Evolutionary conservation across 1,284 basidiomycete genomes (phyloP).

Genomic region (Ceraceosorus bombacis): DNA sequence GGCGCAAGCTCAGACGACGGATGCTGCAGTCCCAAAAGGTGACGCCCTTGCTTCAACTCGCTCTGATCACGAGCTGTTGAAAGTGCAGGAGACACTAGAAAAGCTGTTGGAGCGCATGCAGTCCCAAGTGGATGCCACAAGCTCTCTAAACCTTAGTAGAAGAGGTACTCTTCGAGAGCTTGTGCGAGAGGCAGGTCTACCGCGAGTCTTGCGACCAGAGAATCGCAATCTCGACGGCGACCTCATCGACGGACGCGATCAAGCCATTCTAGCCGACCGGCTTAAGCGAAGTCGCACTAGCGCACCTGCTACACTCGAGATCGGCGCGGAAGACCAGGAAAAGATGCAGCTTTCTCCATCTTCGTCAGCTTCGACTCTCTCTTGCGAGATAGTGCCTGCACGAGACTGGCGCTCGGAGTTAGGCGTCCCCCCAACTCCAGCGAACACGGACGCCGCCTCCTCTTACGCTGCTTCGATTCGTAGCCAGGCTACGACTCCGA

Average conservation of each 20-base stretch:
- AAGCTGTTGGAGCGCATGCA: conserved; percentile 26
- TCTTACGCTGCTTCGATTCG: conserved; percentile 15
- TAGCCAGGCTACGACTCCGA: background rate
- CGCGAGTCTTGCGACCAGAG: background rate
- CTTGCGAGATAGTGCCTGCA: conserved; percentile 26
- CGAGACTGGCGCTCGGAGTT: conserved; percentile 28
- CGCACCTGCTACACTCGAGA: conserved; percentile 5
- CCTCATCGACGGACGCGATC: conserved; percentile 4
- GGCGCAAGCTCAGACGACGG: background rate
- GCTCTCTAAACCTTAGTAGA: too few species aligned
- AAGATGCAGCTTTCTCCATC: background rate
- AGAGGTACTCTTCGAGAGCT: background rate
- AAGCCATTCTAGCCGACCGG: conserved; percentile 8
- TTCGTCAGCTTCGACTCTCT: conserved; percentile 11
- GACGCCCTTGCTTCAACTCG: background rate
- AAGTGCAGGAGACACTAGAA: conserved; percentile 20
- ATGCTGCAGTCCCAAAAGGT: background rate
- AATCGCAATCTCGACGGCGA: conserved; percentile 1
- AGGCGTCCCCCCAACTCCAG: conserved; percentile 27
- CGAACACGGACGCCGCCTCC: conserved; percentile 22
- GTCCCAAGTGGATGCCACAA: conserved; percentile 5
- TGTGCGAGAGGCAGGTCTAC: background rate
- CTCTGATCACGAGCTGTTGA: conserved; percentile 12
- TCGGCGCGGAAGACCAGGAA: background rate
- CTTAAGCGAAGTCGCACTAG: background rate